Percentiles rank a stretch among this genome's conserved stretches.
Evolutionary conservation across 139 green algal genomes (phyloP).

Genomic region (Eudorina sp.): DNA sequence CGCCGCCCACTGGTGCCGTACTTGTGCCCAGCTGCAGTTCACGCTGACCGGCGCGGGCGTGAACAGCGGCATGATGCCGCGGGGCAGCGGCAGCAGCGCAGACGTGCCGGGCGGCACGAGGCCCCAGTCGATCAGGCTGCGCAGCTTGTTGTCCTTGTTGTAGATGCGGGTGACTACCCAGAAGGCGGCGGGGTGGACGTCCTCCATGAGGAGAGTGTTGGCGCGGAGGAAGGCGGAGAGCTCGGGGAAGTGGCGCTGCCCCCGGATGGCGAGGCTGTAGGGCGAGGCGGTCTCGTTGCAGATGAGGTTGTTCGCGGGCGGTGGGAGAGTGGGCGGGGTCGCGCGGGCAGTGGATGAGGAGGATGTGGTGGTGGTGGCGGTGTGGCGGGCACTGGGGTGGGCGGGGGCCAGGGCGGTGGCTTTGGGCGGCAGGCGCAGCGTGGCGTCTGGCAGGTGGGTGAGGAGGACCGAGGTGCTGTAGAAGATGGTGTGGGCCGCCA

Average conservation of each 20-base stretch:
- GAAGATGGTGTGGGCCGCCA: neutral
- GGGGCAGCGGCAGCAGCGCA: neutral
- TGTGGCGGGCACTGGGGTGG: neutral
- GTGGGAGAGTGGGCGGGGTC: neutral
- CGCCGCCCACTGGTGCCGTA: neutral
- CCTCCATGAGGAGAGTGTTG: neutral
- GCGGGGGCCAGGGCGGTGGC: too few relatives aligned
- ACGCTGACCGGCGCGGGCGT: neutral
- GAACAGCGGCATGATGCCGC: constrained; percentile 1
- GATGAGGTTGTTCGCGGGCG: neutral
- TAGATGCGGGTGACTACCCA: neutral
- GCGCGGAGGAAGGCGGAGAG: neutral
- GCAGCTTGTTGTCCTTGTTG: neutral
- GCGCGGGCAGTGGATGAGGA: neutral
- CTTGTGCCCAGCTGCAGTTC: neutral
- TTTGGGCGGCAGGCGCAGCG: neutral
- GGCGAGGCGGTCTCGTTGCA: neutral
- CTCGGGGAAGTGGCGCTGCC: neutral
- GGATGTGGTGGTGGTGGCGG: neutral
- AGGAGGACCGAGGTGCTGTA: neutral
- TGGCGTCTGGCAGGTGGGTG: neutral
- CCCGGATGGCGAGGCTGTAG: neutral
- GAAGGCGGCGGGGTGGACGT: neutral
- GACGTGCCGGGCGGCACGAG: neutral
- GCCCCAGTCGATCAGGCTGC: neutral